A percentile compares a stretch with the other conserved stretches of the same genome.
Conservation (phyloP, 208 protist species). For the Acanthamoeba quina region DNA sequence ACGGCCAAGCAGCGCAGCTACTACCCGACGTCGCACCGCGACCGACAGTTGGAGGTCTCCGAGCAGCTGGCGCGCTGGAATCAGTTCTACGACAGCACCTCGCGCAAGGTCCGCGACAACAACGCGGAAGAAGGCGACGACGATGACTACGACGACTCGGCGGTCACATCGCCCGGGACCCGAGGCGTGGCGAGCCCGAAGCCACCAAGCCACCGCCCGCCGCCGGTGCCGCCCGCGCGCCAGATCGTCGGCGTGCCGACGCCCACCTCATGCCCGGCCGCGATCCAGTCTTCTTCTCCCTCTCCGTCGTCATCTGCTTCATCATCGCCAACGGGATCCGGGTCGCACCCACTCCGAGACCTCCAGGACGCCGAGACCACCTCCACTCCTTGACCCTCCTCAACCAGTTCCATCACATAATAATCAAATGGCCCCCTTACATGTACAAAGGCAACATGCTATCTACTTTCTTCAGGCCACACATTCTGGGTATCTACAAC, state of each 20-base stretch:
- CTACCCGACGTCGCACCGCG: not conserved
- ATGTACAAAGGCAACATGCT: too few relatives aligned
- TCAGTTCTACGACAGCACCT: constrained; percentile 32
- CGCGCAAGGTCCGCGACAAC: not conserved
- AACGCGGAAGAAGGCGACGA: not conserved
- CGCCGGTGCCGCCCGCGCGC: not conserved
- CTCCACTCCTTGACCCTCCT: too few relatives aligned
- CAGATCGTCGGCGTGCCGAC: not conserved
- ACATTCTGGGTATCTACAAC: too few relatives aligned
- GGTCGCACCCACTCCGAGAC: not conserved
- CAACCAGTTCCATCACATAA: too few relatives aligned
- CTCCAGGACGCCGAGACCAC: too few relatives aligned
- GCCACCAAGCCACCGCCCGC: not conserved
- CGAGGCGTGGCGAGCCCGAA: not conserved
- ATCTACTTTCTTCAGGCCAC: too few relatives aligned
- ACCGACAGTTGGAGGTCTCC: not conserved
- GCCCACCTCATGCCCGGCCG: not conserved
- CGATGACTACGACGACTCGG: not conserved
- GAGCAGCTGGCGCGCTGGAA: constrained; percentile 37
- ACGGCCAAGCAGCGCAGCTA: constrained; percentile 18
- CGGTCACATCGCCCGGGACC: not conserved
- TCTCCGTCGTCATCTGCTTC: not conserved
- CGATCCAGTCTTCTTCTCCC: not conserved
- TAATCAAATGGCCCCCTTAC: too few relatives aligned
- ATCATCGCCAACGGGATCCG: not conserved